Evolutionary conservation across 164 flowering plant species (phyloP).

Genomic region (Santalum album): DNA sequence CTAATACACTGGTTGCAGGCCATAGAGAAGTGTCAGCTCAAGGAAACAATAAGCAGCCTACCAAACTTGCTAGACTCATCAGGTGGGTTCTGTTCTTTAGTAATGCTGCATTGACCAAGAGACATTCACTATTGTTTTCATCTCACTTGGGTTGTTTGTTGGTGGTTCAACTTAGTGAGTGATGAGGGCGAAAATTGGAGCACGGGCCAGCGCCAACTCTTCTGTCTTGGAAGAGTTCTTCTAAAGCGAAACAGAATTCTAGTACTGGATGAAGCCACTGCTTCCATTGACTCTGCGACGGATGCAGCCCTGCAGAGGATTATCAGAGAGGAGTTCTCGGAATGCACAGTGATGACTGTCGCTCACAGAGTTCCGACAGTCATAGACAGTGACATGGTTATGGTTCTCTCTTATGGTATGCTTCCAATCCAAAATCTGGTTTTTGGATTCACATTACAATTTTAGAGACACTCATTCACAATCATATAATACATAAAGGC

Average conservation of each 20-base stretch:
- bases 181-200: constrained; percentile 92
- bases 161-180: constrained; percentile 39
- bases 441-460: too few relatives aligned
- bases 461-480: too few relatives aligned
- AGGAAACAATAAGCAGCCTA: constrained; percentile 41
- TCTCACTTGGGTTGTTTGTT: not conserved
- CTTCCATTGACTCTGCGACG: constrained; percentile 78
- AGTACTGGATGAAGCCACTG: constrained; percentile 88
- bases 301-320: constrained; percentile 64
- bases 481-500: too few relatives aligned
- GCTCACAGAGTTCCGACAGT: constrained; percentile 92
- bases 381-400: constrained; percentile 77
- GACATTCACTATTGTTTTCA: not conserved
- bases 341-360: constrained; percentile 68
- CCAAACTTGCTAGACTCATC: constrained; percentile 60
- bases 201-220: constrained; percentile 73
- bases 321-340: constrained; percentile 58
- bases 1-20: constrained; percentile 28
- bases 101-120: not conserved
- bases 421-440: too few relatives aligned
- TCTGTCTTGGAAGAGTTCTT: constrained; percentile 78
- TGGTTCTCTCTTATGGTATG: constrained; percentile 80
- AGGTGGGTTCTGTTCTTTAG: constrained; percentile 28
- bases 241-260: constrained; percentile 60
- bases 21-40: constrained; percentile 70